Percentiles rank a stretch among this genome's conserved stretches.
Evolutionary conservation across 192 early-diverging fungal species (phyloP).

Genomic region (Funneliformis geosporum): DNA sequence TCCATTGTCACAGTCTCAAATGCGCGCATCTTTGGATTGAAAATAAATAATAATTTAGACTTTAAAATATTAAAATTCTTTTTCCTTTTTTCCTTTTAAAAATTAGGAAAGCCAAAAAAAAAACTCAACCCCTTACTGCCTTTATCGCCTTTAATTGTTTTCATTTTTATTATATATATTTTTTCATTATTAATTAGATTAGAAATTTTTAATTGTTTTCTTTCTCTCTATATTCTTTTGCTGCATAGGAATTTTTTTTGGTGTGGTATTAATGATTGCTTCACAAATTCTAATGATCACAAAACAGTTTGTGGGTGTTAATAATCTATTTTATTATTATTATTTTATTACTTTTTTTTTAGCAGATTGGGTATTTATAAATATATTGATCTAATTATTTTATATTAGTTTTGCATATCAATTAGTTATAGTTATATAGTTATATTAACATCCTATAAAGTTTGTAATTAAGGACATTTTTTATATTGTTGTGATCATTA

Average conservation of each 20-base stretch:
- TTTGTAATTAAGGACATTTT: neutral
- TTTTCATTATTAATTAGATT: constrained; percentile 17
- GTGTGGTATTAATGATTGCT: neutral
- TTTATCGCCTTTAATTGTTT: neutral
- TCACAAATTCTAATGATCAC: constrained; percentile 10
- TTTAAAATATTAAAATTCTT: neutral
- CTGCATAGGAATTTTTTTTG: neutral
- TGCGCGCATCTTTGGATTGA: constrained; percentile 53
- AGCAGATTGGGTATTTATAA: neutral
- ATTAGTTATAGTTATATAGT: too few species aligned
- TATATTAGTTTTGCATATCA: neutral
- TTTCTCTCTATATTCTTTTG: neutral
- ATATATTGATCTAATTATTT: neutral
- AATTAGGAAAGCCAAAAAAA: neutral
- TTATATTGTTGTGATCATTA: neutral
- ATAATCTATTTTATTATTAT: constrained; percentile 2
- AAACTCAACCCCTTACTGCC: neutral
- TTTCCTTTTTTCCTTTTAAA: neutral
- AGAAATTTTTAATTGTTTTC: constrained; percentile 11
- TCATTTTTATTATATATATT: neutral
- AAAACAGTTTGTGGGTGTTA: neutral
- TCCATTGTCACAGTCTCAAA: constrained; percentile 53
- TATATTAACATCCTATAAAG: neutral
- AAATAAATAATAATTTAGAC: constrained; percentile 15
- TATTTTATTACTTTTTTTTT: neutral